Conservation (phyloP, 495 filamentous ascomycete species). For the Apodospora peruviana region DNA sequence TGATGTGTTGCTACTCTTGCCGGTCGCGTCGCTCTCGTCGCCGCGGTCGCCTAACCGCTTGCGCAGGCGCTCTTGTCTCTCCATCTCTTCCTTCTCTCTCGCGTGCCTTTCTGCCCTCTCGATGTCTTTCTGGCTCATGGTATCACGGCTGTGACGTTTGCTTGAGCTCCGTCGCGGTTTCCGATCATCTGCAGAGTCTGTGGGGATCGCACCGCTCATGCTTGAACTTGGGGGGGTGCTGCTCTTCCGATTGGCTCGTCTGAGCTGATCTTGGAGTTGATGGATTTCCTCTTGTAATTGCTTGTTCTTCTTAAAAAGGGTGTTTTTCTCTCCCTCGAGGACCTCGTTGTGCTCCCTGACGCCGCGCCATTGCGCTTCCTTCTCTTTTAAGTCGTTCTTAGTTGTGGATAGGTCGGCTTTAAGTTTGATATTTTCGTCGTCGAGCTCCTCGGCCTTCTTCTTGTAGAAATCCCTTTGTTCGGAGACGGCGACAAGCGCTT, state of each 20-base stretch:
- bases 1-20: conserved; percentile 19
- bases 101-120: conserved; percentile 17
- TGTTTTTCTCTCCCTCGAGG: conserved; percentile 41
- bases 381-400: background rate
- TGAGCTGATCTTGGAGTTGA: conserved; percentile 62
- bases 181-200: conserved; percentile 22
- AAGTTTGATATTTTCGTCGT: conserved; percentile 81
- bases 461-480: conserved; percentile 15
- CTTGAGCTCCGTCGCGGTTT: conserved; percentile 22
- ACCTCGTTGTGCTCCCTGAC: conserved; percentile 75
- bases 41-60: conserved; percentile 19
- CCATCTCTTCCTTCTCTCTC: conserved; percentile 11
- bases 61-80: conserved; percentile 20
- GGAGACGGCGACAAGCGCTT: conserved; percentile 7
- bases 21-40: conserved; percentile 25
- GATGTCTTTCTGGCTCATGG: conserved; percentile 8
- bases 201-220: conserved; percentile 16
- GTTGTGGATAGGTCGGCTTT: conserved; percentile 47
- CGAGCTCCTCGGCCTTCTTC: conserved; percentile 52
- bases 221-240: conserved; percentile 11
- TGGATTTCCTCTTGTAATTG: conserved; percentile 81
- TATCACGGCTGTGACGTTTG: conserved; percentile 11
- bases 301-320: conserved; percentile 81
- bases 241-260: conserved; percentile 18
- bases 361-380: conserved; percentile 70